Conservation (phyloP, 1,284 basidiomycete species). For the Ceratobasidium sp. region DNA sequence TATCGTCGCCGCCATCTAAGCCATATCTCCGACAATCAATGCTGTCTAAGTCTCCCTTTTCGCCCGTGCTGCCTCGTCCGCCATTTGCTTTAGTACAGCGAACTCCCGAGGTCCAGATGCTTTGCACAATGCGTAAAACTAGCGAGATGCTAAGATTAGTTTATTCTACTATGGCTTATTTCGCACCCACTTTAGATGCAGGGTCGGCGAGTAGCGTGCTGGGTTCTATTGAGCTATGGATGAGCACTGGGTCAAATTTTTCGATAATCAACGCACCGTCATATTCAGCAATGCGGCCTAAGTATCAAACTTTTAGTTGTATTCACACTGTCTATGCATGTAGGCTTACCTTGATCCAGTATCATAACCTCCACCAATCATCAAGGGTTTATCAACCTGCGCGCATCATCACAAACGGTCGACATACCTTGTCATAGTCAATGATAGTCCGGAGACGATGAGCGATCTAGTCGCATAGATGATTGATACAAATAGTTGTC, state of each 20-base stretch:
- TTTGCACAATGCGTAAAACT: slow-evolving; percentile 83
- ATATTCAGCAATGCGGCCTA: slow-evolving; percentile 80
- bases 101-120: slow-evolving; percentile 87
- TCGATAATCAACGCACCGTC: slow-evolving; percentile 62
- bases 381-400: slow-evolving; percentile 34
- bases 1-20: no score
- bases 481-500: background rate
- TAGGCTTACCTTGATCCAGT: slow-evolving; percentile 77
- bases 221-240: slow-evolving; percentile 59
- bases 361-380: slow-evolving; percentile 75
- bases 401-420: background rate
- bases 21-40: no score
- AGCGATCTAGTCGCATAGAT: slow-evolving; percentile 63
- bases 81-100: slow-evolving; percentile 65
- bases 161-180: background rate
- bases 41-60: no score
- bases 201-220: slow-evolving; percentile 73
- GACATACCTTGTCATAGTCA: slow-evolving; percentile 67
- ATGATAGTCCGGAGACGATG: slow-evolving; percentile 76
- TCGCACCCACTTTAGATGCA: slow-evolving; percentile 49
- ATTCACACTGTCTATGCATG: background rate
- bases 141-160: slow-evolving; percentile 60
- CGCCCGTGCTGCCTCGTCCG: slow-evolving; percentile 41
- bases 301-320: slow-evolving; percentile 50
- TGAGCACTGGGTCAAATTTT: background rate